Conservation (phyloP, 2,329 filamentous ascomycete genomes). For the Trichoderma simmonsii region DNA sequence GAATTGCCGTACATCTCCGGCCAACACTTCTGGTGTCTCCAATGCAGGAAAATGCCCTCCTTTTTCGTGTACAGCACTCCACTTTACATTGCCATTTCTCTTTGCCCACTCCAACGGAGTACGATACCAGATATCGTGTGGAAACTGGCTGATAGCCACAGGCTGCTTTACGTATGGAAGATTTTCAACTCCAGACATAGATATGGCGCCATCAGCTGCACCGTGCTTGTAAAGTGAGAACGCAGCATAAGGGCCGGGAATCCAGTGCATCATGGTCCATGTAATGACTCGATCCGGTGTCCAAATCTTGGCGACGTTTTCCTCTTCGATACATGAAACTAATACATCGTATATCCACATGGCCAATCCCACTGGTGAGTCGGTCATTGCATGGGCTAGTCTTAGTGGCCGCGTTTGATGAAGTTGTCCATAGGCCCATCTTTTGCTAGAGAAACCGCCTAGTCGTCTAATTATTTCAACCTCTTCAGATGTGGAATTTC, state of each 20-base stretch:
- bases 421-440: not conserved
- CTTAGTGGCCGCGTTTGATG: not conserved
- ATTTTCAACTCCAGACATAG: not conserved
- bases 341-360: not conserved
- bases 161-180: not conserved
- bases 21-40: not conserved
- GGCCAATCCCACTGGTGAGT: not conserved
- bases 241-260: not conserved
- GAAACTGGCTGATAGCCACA: not conserved
- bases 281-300: not conserved
- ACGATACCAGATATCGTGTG: not conserved
- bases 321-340: not conserved
- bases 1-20: not conserved
- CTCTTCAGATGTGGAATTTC: not conserved
- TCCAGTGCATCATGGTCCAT: constrained; percentile 4
- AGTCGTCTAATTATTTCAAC: not conserved
- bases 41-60: not conserved
- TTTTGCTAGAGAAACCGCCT: not conserved
- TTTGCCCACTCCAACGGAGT: not conserved
- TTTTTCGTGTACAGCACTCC: not conserved
- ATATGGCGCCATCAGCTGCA: not conserved
- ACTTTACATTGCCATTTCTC: not conserved
- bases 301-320: not conserved
- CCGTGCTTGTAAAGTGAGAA: not conserved
- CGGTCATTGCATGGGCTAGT: not conserved